Base-by-base conservation (phyloP, 257 asterid genomes). In the Ilex aquifolium region DNA sequence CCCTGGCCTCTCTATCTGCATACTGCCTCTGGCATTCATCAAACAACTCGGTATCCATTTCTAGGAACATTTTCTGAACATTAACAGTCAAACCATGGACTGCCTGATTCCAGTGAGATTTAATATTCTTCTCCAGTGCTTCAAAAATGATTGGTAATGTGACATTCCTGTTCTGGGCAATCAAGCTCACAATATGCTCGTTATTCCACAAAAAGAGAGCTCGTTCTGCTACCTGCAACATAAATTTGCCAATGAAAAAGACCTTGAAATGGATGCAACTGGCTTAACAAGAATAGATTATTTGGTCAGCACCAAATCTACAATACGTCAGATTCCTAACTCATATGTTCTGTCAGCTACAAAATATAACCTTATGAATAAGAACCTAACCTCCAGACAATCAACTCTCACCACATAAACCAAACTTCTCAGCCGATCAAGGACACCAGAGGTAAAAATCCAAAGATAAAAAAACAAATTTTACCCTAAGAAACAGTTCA, bases 41-140 rank as follows among this genome's bases (percentile, higher is more conserved):
- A 44, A 82, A 85, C 49, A 90, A 70, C 49, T 76, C 91, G 0
- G 57, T 62, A 10, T 90, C 97, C 96, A 85, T 82, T 65, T 85
- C 96, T 65, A 82, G 32, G 55, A 85, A 81, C 88, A 82, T 77
- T 81, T 71, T 88, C 44, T 85, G 86, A 29, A 88, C 93, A 51
- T 83, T 85, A 42, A 78, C 69, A 30, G 82, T 79, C 64, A 87
- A 73, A 60, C 83, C 83, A 17, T 78, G 83, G 17, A 90, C 90
- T 5, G 92, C 82, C 64, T 79, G 92, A 78, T 85, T 90, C 97
- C 97, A 90, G 32, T 90, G 97, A 27, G 79, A 78, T 65, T 74
- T 75, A 50, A 82, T 75, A 59, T 90, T 90, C 82, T 72, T 85
- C 64, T 87, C 95, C 69, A 90, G 44, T 17, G 88, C 87, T 63